These are phyloP conservation scores for Eimeria maxima DNA, from an alignment of 169 alveolate genomes.

Conservation along the genomic window DNA sequence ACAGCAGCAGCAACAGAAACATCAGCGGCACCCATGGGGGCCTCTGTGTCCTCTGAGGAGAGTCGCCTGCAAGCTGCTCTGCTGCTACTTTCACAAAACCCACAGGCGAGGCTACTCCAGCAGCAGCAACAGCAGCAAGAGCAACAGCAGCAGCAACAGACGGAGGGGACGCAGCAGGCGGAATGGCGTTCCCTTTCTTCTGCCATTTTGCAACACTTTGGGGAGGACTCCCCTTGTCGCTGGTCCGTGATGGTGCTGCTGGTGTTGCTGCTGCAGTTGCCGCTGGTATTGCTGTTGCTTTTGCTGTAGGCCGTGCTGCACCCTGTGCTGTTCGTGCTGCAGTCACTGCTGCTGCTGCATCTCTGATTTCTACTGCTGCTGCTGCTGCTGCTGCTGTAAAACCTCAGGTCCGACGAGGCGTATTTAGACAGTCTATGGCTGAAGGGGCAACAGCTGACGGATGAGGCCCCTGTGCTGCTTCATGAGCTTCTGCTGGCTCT, in stretches of 20 bases:
- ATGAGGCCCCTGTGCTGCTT: neutral
- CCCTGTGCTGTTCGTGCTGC: too few relatives aligned
- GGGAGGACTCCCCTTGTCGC: neutral
- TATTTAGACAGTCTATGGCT: conserved; percentile 17
- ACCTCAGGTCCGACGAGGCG: conserved; percentile 46
- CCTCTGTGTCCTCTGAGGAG: conserved; percentile 35
- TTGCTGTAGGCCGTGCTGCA: too few relatives aligned
- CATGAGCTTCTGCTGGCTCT: neutral
- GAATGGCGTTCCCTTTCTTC: conserved; percentile 2
- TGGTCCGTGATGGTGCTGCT: neutral
- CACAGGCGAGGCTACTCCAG: neutral
- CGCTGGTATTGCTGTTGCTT: too few relatives aligned
- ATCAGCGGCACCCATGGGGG: neutral
- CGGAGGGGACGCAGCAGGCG: neutral
- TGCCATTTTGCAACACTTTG: conserved; percentile 22
- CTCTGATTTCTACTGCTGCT: neutral
- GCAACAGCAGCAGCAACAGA: conserved; percentile 6
- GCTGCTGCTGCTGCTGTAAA: neutral
- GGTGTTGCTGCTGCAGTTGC: too few relatives aligned
- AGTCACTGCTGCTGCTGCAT: too few relatives aligned
- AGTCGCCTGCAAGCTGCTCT: conserved; percentile 32
- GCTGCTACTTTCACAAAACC: conserved; percentile 11
- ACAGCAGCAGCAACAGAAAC: neutral
- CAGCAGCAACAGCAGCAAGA: conserved; percentile 33
- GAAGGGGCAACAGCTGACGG: neutral